These are phyloP conservation scores for Rubia occidens DNA, from an alignment of 305 asterid genomes.

Conservation along the genomic window DNA sequence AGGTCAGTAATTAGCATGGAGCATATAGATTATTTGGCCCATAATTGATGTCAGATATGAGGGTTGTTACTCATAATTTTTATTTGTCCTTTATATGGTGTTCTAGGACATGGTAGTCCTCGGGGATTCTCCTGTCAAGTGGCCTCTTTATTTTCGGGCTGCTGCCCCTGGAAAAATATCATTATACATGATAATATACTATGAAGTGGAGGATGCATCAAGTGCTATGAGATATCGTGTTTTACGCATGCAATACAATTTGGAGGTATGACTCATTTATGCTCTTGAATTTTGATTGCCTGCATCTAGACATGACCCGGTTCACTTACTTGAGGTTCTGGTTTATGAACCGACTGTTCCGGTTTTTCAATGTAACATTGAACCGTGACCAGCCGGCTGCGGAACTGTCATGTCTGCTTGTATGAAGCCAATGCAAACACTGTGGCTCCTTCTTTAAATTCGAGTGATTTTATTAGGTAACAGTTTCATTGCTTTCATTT, in stretches of 20 bases:
- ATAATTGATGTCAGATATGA: not conserved
- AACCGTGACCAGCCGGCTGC: no score
- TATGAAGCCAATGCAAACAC: conserved; percentile 13
- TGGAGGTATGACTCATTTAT: conserved; percentile 51
- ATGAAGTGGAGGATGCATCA: conserved; percentile 69
- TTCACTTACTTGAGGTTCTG: not conserved
- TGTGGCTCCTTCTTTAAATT: not conserved
- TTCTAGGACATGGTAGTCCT: conserved; percentile 45
- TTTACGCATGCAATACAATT: conserved; percentile 65
- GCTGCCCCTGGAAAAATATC: conserved; percentile 79
- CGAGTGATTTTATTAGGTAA: not conserved
- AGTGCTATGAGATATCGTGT: conserved; percentile 67
- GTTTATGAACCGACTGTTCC: not conserved
- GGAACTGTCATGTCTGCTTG: conserved; percentile 6
- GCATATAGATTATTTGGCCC: conserved; percentile 20
- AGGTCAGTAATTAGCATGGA: conserved; percentile 54
- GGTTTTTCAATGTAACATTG: not conserved
- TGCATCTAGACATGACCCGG: not conserved
- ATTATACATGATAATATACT: conserved; percentile 55
- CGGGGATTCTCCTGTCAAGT: conserved; percentile 48
- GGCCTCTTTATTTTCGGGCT: conserved; percentile 98
- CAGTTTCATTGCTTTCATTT: not conserved
- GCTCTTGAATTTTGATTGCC: conserved; percentile 3
- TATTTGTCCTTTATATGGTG: conserved; percentile 19
- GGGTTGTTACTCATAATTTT: conserved; percentile 14